Base-by-base conservation (phyloP, 2,329 filamentous ascomycete genomes). In the Colletotrichum sp. region DNA sequence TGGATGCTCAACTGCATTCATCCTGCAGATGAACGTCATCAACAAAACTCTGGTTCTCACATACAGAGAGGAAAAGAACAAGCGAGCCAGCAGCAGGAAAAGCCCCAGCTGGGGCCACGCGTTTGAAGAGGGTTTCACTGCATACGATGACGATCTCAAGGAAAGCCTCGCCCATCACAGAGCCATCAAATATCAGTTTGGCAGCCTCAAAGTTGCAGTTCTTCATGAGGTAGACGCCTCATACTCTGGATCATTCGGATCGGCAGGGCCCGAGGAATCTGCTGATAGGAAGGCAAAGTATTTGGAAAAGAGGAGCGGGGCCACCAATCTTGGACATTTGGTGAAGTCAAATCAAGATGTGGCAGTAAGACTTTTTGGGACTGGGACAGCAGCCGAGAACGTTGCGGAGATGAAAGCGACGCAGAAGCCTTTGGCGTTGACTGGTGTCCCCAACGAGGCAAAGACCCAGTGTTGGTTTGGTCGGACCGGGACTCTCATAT, bases 161-260 rank as follows among this genome's bases (percentile, higher is more conserved):
- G 80, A 78, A 6, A 87, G 85, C 77, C 88, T 85, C 59, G 85
- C 86, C n/a, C 85, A 90, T 78, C 83, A 89, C 76, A 80, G 87
- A 57, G 85, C 89, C 28, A 81, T 89, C 44, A 85, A 82, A 1
- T 90, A 89, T 77, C 74, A 72, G 15, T 87, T 90, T 68, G 80
- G 85, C 39, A 84, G 80, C 24, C 70, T 89, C 69, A 84, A 81
- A 6, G 81, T 87, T 65, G 65, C 89, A 16, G 80, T 89, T 8
- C 84, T 87, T 59, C 80, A 88, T 77, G 86, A 89, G 77, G 28
- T 67, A 8, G 64, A 67, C 6, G 64, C 64, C 21, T 34, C 32
- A 16, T 64, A 64, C 24, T 24, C n/a, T 24, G 60, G 8, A 28
- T 18, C 24, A 28, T 16, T 15, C 55, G 24, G 16, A 28, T 59